Base-by-base conservation (phyloP, 2,329 filamentous ascomycete genomes). In the Xylaria sp. region DNA sequence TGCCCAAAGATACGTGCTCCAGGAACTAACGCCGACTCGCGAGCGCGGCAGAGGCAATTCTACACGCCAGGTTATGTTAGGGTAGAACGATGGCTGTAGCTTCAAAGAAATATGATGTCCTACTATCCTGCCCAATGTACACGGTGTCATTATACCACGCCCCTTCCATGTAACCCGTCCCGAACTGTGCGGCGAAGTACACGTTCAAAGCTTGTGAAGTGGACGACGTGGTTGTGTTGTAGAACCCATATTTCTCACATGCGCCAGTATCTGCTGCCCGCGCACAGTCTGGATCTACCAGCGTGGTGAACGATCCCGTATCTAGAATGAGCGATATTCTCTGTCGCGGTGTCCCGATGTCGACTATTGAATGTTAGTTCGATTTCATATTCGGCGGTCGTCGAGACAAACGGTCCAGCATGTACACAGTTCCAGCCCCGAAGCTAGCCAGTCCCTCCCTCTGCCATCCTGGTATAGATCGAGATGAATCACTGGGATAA, bases 241-340 rank as follows among this genome's bases (percentile, higher is more conserved):
- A 80, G 58, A 71, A 74, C n/a, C 79, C 78, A 53, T 78, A 77
- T 50, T 70, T 75, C 63, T 72, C 71, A 64, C 79, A 80, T 17
- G 79, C 75, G 1, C 69, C 50, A 8, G 66, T 66, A 42, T 79
- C 78, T 4, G 78, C 76, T 19, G 79, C 78, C 12, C 74, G 75
- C 8, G 68, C 70, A 67, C 79, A 82, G 19, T 75, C 73, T 3
- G 79, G 80, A 55, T 81, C 78, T 4, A 82, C 77, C 72, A 79
- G 80, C 30, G 80, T 73, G 61, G 80, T 78, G 58, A 76, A 80
- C 0, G 79, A 82, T 6, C 79, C 80, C 2, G 80, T 82, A 61
- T 82, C 79, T 47, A 82, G 71, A 27, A 78, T 77, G 8, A 81
- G 76, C 17, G 75, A 78, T 61, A 81, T 70, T n/a, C 57, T 71